Evolutionary conservation across 768 basidiomycete species (phyloP).

Genomic region (Pleurotus djamor): DNA sequence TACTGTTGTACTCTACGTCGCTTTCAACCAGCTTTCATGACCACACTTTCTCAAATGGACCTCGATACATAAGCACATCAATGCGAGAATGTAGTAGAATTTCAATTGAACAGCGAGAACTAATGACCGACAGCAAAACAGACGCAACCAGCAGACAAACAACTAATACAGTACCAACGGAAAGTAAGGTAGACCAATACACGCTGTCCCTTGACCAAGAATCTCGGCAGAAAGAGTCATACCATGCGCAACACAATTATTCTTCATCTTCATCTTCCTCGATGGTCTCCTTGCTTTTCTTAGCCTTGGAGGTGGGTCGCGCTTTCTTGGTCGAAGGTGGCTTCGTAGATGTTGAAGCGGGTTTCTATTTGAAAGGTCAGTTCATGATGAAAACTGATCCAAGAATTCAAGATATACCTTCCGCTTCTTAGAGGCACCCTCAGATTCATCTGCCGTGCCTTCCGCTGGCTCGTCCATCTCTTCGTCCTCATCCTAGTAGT

Average conservation of each 20-base stretch:
- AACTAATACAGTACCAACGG: background rate
- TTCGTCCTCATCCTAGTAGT: slow-evolving; percentile 23
- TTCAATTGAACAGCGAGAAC: background rate
- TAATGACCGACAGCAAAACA: background rate
- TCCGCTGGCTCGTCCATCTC: slow-evolving; percentile 38
- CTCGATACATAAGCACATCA: no score
- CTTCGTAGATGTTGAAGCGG: slow-evolving; percentile 33
- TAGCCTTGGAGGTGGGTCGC: slow-evolving; percentile 36
- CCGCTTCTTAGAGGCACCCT: slow-evolving; percentile 61
- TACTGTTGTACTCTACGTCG: slow-evolving; percentile 5
- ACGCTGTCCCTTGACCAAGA: background rate
- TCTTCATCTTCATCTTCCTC: slow-evolving; percentile 43
- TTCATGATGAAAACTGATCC: background rate
- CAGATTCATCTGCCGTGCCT: slow-evolving; percentile 47
- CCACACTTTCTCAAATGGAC: no score
- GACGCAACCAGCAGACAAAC: background rate
- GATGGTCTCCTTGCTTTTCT: slow-evolving; percentile 48
- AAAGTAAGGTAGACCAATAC: background rate
- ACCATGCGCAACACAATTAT: background rate
- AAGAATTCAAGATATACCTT: slow-evolving; percentile 43
- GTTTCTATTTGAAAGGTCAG: slow-evolving; percentile 26
- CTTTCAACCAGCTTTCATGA: background rate
- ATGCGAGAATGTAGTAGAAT: no score
- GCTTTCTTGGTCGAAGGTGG: slow-evolving; percentile 49
- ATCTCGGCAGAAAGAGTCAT: background rate